Evolutionary conservation across 352 stramenopile genomes (phyloP).

Genomic region (Pythium apleroticum): DNA sequence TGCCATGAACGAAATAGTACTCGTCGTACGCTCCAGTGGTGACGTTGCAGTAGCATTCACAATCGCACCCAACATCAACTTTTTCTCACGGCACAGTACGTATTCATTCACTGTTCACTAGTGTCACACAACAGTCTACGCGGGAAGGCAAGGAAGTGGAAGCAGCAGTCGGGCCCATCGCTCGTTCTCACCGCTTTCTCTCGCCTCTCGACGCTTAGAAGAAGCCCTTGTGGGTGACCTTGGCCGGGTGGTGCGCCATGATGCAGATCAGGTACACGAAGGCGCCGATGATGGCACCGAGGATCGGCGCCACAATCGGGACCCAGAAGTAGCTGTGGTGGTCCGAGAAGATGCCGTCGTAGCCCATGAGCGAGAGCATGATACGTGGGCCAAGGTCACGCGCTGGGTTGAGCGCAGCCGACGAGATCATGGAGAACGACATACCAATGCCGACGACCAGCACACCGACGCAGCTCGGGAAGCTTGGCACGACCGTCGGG

Average conservation of each 20-base stretch:
- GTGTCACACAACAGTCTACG: slow-evolving; percentile 4
- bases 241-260: slow-evolving; percentile 36
- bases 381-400: slow-evolving; percentile 40
- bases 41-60: too few species aligned
- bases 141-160: background rate
- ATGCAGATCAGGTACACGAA: slow-evolving; percentile 33
- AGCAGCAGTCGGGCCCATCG: background rate
- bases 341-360: slow-evolving; percentile 30
- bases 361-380: slow-evolving; percentile 31
- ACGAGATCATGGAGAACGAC: slow-evolving; percentile 34
- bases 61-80: too few species aligned
- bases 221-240: slow-evolving; percentile 29
- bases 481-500: slow-evolving; percentile 24
- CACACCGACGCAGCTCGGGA: slow-evolving; percentile 29
- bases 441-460: slow-evolving; percentile 33
- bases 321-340: slow-evolving; percentile 43
- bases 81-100: background rate
- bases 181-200: background rate
- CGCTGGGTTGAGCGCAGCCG: slow-evolving; percentile 38
- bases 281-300: slow-evolving; percentile 30
- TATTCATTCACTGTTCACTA: slow-evolving; percentile 5
- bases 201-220: slow-evolving; percentile 20
- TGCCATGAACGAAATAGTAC: too few species aligned
- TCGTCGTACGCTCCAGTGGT: too few species aligned
- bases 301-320: slow-evolving; percentile 31